These are phyloP conservation scores for Colletotrichum tropicicola DNA, from an alignment of 2,329 filamentous ascomycete species.

Conservation along the genomic window DNA sequence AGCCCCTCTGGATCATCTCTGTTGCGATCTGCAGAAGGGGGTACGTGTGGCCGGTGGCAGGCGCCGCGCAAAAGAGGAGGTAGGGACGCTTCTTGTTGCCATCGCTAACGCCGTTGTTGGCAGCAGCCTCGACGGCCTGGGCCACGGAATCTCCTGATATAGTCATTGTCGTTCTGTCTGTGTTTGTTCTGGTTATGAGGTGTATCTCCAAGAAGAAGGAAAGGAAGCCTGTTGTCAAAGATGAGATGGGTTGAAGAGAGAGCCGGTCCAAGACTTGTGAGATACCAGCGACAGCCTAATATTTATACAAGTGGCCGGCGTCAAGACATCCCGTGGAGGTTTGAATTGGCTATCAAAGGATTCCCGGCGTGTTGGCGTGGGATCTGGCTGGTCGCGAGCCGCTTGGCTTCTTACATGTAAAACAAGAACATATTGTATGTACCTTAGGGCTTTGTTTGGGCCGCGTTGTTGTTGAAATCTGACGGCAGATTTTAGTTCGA, in stretches of 20 bases:
- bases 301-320: not conserved
- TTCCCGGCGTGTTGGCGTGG: too few relatives aligned
- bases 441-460: not conserved
- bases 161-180: too few relatives aligned
- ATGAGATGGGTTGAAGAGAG: not conserved
- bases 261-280: not conserved
- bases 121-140: not conserved
- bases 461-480: not conserved
- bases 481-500: slow-evolving; percentile 22
- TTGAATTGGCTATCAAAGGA: too few relatives aligned
- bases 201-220: not conserved
- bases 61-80: slow-evolving; percentile 39
- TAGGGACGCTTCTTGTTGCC: slow-evolving; percentile 35
- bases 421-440: not conserved
- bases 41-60: slow-evolving; percentile 41
- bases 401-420: too few relatives aligned
- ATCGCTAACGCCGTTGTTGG: slow-evolving; percentile 3
- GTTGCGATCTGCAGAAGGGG: slow-evolving; percentile 44
- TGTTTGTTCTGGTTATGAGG: too few relatives aligned
- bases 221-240: not conserved
- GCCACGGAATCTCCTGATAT: not conserved
- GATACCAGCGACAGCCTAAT: not conserved
- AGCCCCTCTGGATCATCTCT: slow-evolving; percentile 48
- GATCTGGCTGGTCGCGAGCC: not conserved
- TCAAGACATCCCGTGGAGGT: not conserved